A percentile compares a stretch with the other conserved stretches of the same genome.
phyloP scores from a whole-genome alignment of 768 basidiomycete species.

The Tulasnella sp. region DNA sequence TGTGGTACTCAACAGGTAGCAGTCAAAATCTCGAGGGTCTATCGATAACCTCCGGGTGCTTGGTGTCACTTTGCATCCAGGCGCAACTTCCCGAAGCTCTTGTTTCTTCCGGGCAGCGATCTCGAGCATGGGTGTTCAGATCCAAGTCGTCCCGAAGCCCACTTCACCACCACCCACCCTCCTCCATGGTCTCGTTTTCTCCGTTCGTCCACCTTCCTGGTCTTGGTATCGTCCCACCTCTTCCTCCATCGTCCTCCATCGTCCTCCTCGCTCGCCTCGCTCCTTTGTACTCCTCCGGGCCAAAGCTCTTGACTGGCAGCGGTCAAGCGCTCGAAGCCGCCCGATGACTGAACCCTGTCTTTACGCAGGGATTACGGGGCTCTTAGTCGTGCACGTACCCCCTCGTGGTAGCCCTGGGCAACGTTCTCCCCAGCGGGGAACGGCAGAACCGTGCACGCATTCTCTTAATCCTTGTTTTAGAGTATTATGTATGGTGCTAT shows the following conservation, averaged over 20 bases:
- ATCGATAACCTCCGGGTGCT: constrained; percentile 2
- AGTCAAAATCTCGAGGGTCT: not conserved
- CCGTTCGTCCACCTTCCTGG: not conserved
- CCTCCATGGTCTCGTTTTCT: not conserved
- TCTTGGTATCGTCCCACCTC: not conserved
- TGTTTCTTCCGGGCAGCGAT: not conserved
- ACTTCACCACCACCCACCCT: not conserved
- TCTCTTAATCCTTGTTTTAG: no score
- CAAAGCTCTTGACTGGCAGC: not conserved
- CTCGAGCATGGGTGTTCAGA: not conserved
- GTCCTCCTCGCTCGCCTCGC: not conserved
- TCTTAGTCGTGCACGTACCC: not conserved
- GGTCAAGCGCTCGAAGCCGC: not conserved
- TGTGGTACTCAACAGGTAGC: not conserved
- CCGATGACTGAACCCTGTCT: not conserved
- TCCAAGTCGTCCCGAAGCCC: not conserved
- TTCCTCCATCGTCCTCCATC: not conserved
- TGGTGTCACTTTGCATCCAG: not conserved
- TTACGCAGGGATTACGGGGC: not conserved
- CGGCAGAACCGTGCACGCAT: not conserved
- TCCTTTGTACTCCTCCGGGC: not conserved
- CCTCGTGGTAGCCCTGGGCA: not conserved
- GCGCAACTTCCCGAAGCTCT: not conserved
- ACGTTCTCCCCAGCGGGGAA: not conserved
- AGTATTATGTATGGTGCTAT: not conserved